Evolutionary conservation across 2,329 filamentous ascomycete genomes (phyloP).

Genomic region (Ophiostoma sp.): DNA sequence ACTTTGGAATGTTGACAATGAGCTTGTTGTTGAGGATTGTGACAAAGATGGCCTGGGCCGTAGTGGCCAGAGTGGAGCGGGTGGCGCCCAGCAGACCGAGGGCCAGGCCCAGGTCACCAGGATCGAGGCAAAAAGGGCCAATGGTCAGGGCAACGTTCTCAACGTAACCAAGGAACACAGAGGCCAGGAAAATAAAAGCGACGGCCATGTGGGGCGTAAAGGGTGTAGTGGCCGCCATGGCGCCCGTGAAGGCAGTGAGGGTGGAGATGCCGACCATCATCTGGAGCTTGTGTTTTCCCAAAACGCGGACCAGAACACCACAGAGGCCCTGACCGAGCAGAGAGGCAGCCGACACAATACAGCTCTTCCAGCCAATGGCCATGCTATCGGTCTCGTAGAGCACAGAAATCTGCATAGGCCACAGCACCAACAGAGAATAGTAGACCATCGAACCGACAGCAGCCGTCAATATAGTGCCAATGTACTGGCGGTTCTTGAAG

Average conservation of each 20-base stretch:
- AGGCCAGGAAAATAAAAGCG: slow-evolving; percentile 38
- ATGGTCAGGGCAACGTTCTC: slow-evolving; percentile 45
- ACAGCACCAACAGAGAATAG: slow-evolving; percentile 47
- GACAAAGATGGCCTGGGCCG: slow-evolving; percentile 41
- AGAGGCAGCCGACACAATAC: slow-evolving; percentile 44
- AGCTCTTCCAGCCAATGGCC: slow-evolving; percentile 45
- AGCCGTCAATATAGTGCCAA: slow-evolving; percentile 42
- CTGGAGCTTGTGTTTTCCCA: slow-evolving; percentile 41
- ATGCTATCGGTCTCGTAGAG: slow-evolving; percentile 44
- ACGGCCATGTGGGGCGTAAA: slow-evolving; percentile 37
- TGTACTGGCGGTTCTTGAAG: slow-evolving; percentile 44
- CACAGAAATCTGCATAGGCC: slow-evolving; percentile 44
- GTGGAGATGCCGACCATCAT: slow-evolving; percentile 35
- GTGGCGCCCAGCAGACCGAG: slow-evolving; percentile 48
- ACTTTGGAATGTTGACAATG: slow-evolving; percentile 36
- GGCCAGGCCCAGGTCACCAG: slow-evolving; percentile 48
- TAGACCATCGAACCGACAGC: slow-evolving; percentile 47
- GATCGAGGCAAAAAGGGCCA: slow-evolving; percentile 47
- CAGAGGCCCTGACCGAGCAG: slow-evolving; percentile 43
- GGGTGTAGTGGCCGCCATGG: slow-evolving; percentile 35
- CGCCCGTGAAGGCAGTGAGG: slow-evolving; percentile 39
- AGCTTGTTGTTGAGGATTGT: slow-evolving; percentile 42
- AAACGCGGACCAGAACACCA: slow-evolving; percentile 40
- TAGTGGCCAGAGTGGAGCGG: slow-evolving; percentile 43
- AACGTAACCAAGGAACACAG: slow-evolving; percentile 37